A percentile compares a stretch with the other conserved stretches of the same genome.
Conservation (phyloP, 2,329 filamentous ascomycete genomes). For the Apiospora kogelbergensis region DNA sequence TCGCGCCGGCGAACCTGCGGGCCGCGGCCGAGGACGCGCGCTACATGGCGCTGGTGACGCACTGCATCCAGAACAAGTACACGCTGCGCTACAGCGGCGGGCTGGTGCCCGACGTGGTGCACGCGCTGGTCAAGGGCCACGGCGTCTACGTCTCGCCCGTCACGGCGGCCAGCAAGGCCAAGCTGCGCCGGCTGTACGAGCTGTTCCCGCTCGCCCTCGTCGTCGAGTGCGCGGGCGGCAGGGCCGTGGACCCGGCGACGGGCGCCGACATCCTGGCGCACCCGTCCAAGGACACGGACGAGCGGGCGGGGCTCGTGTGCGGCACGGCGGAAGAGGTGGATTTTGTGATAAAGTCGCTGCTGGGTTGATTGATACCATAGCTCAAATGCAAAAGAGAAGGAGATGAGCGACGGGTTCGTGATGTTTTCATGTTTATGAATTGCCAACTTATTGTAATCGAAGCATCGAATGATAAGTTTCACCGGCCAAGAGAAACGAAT, state of each 20-base stretch:
- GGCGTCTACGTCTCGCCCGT: slow-evolving; percentile 62
- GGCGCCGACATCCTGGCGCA: slow-evolving; percentile 42
- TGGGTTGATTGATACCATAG: neutral
- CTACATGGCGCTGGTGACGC: slow-evolving; percentile 50
- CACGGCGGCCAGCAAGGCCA: slow-evolving; percentile 49
- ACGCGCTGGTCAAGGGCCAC: slow-evolving; percentile 60
- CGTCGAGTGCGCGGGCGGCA: slow-evolving; percentile 59
- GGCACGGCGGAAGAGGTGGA: slow-evolving; percentile 51
- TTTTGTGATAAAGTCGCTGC: slow-evolving; percentile 22
- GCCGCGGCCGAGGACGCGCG: slow-evolving; percentile 49
- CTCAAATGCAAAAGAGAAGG: neutral
- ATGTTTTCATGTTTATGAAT: too few relatives aligned
- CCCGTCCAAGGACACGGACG: slow-evolving; percentile 42
- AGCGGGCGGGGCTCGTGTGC: slow-evolving; percentile 50
- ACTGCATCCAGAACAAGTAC: slow-evolving; percentile 53
- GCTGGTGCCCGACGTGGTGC: slow-evolving; percentile 60
- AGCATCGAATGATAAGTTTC: too few relatives aligned
- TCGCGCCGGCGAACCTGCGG: slow-evolving; percentile 62
- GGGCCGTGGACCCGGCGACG: slow-evolving; percentile 49
- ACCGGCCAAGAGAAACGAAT: too few relatives aligned
- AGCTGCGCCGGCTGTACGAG: slow-evolving; percentile 60
- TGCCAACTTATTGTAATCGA: too few relatives aligned
- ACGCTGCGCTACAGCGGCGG: slow-evolving; percentile 62
- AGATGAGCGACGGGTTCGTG: neutral
- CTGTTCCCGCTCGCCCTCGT: slow-evolving; percentile 59